Evolutionary conservation across 2,329 filamentous ascomycete species (phyloP).

Genomic region (Fusarium sp.): DNA sequence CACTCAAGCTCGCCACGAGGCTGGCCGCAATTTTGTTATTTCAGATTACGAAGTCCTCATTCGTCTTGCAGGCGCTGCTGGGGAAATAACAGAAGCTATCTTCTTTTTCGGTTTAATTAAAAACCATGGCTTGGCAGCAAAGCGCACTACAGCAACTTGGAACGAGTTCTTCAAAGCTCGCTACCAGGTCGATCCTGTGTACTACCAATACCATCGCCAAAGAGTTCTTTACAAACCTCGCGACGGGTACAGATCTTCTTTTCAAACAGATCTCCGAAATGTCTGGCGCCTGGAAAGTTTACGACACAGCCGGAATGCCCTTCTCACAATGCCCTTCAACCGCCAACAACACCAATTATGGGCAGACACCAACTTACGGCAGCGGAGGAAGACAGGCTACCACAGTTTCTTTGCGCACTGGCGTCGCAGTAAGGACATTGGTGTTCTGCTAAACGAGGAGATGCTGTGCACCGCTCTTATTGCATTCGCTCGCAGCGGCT

Average conservation of each 20-base stretch:
- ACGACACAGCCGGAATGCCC: constrained; percentile 45
- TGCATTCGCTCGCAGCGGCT: constrained; percentile 54
- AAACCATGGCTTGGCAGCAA: constrained; percentile 39
- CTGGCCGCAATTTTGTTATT: constrained; percentile 44
- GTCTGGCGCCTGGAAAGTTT: constrained; percentile 47
- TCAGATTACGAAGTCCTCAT: constrained; percentile 59
- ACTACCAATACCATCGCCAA: constrained; percentile 58
- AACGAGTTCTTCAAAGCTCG: constrained; percentile 60
- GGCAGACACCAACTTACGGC: constrained; percentile 43
- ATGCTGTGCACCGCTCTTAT: constrained; percentile 56
- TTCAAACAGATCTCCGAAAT: constrained; percentile 9
- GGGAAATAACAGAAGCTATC: constrained; percentile 50
- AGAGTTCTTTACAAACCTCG: constrained; percentile 55
- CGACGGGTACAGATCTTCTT: constrained; percentile 47
- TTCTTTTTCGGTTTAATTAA: constrained; percentile 49
- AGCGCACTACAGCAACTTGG: constrained; percentile 51
- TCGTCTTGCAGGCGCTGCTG: constrained; percentile 59
- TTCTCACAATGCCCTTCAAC: constrained; percentile 47
- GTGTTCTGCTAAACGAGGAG: constrained; percentile 51
- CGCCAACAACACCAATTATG: constrained; percentile 36
- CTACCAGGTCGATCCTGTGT: constrained; percentile 59
- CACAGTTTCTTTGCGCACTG: constrained; percentile 47
- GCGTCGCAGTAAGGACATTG: constrained; percentile 36
- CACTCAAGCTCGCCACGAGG: constrained; percentile 46
- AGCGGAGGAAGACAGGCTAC: constrained; percentile 43